Percentiles rank a stretch among this genome's conserved stretches.
Evolutionary conservation across 2,329 filamentous ascomycete species (phyloP).

Genomic region (Falciphora oryzae): DNA sequence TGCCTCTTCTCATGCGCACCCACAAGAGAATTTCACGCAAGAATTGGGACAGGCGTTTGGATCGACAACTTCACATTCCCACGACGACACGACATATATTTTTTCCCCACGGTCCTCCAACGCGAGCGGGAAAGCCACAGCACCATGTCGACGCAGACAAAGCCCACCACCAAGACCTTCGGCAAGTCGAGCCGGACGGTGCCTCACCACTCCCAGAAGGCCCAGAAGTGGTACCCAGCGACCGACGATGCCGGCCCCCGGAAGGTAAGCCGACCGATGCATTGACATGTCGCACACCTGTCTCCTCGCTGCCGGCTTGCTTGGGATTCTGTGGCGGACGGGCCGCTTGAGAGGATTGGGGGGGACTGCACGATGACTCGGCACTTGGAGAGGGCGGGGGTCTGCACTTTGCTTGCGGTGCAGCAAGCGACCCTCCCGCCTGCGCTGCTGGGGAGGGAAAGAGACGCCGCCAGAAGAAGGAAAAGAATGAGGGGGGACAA

Average conservation of each 20-base stretch:
- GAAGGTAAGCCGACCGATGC: constrained; percentile 68
- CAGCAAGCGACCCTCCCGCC: not conserved
- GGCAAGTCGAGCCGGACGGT: constrained; percentile 93
- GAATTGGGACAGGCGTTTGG: constrained; percentile 5
- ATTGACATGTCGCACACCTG: not conserved
- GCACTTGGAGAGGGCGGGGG: not conserved
- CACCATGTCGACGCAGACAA: constrained; percentile 70
- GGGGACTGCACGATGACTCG: not conserved
- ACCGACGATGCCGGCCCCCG: constrained; percentile 83
- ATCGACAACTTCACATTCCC: constrained; percentile 6
- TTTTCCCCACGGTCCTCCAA: constrained; percentile 7
- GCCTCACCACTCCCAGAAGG: constrained; percentile 83
- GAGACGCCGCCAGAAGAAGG: not conserved
- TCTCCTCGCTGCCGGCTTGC: not conserved
- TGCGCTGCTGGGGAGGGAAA: not conserved
- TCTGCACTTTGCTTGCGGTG: constrained; percentile 1
- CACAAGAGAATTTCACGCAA: constrained; percentile 11
- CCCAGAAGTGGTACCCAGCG: constrained; percentile 98
- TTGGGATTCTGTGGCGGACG: not conserved
- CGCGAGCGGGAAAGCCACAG: constrained; percentile 7
- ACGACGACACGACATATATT: constrained; percentile 10
- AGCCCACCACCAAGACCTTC: constrained; percentile 83
- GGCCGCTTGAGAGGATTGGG: not conserved
- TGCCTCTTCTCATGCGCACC: constrained; percentile 5
- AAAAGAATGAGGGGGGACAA: not conserved